These are phyloP conservation scores for Cercophora samala DNA, from an alignment of 495 filamentous ascomycete species.

Conservation along the genomic window DNA sequence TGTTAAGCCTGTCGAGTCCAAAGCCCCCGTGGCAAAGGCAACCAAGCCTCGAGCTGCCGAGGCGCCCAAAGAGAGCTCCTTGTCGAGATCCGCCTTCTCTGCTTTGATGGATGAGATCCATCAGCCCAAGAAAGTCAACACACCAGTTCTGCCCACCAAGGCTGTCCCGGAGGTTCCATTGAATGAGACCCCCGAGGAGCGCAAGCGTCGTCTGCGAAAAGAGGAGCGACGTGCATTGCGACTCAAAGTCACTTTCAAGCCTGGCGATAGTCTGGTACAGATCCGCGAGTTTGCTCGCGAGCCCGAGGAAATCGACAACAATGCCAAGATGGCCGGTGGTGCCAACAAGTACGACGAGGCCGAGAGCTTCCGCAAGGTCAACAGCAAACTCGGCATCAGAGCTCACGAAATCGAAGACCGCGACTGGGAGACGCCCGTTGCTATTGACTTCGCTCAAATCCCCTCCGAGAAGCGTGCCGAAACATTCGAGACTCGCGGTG, in stretches of 20 bases:
- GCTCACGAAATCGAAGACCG: slow-evolving; percentile 51
- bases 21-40: slow-evolving; percentile 16
- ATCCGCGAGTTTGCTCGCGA: slow-evolving; percentile 74
- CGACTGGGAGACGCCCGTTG: slow-evolving; percentile 37
- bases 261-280: slow-evolving; percentile 67
- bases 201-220: slow-evolving; percentile 68
- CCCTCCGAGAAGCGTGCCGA: slow-evolving; percentile 48
- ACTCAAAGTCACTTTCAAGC: slow-evolving; percentile 64
- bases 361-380: slow-evolving; percentile 65
- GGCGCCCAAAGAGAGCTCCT: slow-evolving; percentile 20
- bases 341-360: slow-evolving; percentile 54
- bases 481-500: slow-evolving; percentile 63
- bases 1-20: slow-evolving; percentile 24
- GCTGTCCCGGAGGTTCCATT: slow-evolving; percentile 47
- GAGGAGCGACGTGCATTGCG: slow-evolving; percentile 68
- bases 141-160: slow-evolving; percentile 37
- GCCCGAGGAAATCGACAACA: slow-evolving; percentile 67
- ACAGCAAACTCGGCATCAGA: slow-evolving; percentile 37
- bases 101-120: slow-evolving; percentile 60
- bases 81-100: slow-evolving; percentile 39
- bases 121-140: slow-evolving; percentile 54
- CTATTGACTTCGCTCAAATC: slow-evolving; percentile 56
- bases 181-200: slow-evolving; percentile 75
- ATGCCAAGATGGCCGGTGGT: slow-evolving; percentile 56
- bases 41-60: slow-evolving; percentile 23